Percentiles rank a stretch among this genome's conserved stretches.
These are phyloP conservation scores for Annulohypoxylon nitens DNA, from an alignment of 495 filamentous ascomycete genomes.

Conservation along the genomic window DNA sequence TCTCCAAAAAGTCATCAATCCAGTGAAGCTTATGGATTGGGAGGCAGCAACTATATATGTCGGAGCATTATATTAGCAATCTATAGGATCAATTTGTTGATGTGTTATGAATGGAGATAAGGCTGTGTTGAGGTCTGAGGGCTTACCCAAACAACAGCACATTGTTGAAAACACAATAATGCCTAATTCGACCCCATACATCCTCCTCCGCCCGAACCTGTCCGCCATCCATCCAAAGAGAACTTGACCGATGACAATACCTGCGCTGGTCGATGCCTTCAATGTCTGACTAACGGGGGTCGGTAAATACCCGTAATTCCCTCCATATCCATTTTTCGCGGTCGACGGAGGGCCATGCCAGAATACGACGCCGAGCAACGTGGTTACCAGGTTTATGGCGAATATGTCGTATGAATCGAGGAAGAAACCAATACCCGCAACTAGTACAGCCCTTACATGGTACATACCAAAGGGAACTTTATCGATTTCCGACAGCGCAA, in stretches of 20 bases:
- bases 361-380: slow-evolving; percentile 80
- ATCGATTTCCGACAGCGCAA: slow-evolving; percentile 80
- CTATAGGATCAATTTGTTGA: neutral
- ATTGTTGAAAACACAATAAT: slow-evolving; percentile 69
- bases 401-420: slow-evolving; percentile 85
- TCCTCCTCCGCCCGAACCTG: slow-evolving; percentile 75
- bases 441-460: slow-evolving; percentile 76
- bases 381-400: slow-evolving; percentile 77
- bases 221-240: slow-evolving; percentile 79
- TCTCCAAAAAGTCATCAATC: slow-evolving; percentile 83
- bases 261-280: slow-evolving; percentile 80
- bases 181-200: slow-evolving; percentile 83
- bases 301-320: slow-evolving; percentile 65
- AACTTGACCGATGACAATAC: slow-evolving; percentile 80
- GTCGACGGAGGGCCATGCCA: slow-evolving; percentile 63
- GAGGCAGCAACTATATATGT: slow-evolving; percentile 65
- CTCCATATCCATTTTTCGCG: slow-evolving; percentile 53
- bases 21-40: slow-evolving; percentile 72
- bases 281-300: slow-evolving; percentile 73
- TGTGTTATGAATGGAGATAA: neutral
- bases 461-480: slow-evolving; percentile 83
- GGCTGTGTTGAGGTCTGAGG: neutral
- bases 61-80: neutral
- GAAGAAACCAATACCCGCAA: slow-evolving; percentile 84
- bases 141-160: slow-evolving; percentile 40